Conservation (phyloP, 139 green algal genomes). For the Trebouxia sp. region DNA sequence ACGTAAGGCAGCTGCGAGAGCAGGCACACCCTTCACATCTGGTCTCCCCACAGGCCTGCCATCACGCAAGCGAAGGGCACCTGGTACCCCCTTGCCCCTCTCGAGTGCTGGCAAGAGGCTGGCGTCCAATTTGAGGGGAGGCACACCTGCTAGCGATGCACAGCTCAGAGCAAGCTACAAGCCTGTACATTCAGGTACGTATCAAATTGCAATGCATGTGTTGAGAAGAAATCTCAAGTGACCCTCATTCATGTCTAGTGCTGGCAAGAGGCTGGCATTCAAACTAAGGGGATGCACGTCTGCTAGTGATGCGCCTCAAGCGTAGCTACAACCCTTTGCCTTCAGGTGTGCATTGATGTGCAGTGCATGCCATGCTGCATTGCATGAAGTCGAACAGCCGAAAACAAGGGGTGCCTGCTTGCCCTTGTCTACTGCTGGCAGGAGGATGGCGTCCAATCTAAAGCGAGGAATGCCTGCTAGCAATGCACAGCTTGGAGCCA, state of each 20-base stretch:
- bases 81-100: constrained; percentile 21
- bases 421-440: too few species aligned
- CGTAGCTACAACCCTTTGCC: too few species aligned
- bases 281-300: neutral
- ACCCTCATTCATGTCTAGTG: constrained; percentile 38
- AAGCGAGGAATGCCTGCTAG: too few species aligned
- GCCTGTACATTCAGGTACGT: neutral
- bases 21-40: constrained; percentile 8
- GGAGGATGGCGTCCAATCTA: too few species aligned
- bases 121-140: constrained; percentile 36
- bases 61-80: neutral
- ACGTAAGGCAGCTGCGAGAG: constrained; percentile 15
- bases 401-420: too few species aligned
- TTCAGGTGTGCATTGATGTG: too few species aligned
- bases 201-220: neutral
- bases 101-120: constrained; percentile 50
- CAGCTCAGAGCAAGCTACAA: constrained; percentile 30
- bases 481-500: too few species aligned
- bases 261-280: constrained; percentile 45
- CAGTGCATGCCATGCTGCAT: too few species aligned
- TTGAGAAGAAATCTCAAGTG: too few species aligned
- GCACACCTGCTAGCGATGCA: neutral
- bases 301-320: too few species aligned
- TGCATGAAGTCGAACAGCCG: too few species aligned
- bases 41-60: neutral